These are phyloP conservation scores for Aspergillus cavernicola DNA, from an alignment of 495 filamentous ascomycete genomes.

Conservation along the genomic window DNA sequence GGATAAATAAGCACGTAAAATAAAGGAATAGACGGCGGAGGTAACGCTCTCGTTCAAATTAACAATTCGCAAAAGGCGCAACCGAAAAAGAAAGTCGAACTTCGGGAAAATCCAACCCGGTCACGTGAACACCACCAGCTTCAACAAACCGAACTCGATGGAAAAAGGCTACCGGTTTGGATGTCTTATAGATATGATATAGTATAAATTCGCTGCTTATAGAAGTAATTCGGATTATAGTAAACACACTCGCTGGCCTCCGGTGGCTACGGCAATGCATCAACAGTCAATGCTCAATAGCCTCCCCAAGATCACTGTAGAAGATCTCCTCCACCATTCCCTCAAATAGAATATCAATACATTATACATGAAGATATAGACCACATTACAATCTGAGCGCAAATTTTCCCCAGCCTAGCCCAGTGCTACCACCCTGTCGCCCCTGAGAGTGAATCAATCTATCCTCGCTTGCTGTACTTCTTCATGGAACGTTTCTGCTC, in stretches of 20 bases:
- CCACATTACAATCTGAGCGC: conserved; percentile 10
- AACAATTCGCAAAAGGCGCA: conserved; percentile 15
- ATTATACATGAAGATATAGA: conserved; percentile 26
- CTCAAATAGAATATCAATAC: conserved; percentile 24
- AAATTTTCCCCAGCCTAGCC: conserved; percentile 13
- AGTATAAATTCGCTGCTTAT: not conserved
- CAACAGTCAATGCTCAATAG: not conserved
- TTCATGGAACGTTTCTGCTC: conserved; percentile 69
- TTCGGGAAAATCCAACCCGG: conserved; percentile 36
- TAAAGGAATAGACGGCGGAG: conserved; percentile 14
- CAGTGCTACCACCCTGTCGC: not conserved
- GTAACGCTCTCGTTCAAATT: conserved; percentile 15
- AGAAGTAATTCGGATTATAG: not conserved
- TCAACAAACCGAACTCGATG: not conserved
- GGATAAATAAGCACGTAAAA: not conserved
- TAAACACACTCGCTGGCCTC: not conserved
- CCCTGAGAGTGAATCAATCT: conserved; percentile 10
- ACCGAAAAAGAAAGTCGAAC: conserved; percentile 29
- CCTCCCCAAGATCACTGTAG: not conserved
- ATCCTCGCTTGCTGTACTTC: conserved; percentile 56
- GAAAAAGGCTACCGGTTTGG: not conserved
- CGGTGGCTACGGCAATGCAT: not conserved
- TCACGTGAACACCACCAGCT: conserved; percentile 28
- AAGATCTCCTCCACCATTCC: conserved; percentile 1
- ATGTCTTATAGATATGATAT: too few species aligned